Percentiles rank a stretch among this genome's conserved stretches.
phyloP scores from a whole-genome alignment of 2,329 filamentous ascomycete genomes.

The Colletotrichum orbiculare region DNA sequence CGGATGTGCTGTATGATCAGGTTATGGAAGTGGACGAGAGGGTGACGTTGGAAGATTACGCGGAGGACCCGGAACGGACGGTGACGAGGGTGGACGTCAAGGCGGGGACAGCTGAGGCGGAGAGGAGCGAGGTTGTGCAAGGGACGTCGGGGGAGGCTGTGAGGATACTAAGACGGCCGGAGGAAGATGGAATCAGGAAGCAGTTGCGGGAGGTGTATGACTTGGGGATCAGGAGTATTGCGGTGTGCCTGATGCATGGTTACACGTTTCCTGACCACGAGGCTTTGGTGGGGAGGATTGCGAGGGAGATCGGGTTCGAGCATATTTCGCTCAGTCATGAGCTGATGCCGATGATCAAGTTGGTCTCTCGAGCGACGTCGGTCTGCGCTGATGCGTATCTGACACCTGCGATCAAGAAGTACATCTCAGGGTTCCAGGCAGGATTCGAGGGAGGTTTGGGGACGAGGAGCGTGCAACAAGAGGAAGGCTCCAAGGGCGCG shows the following conservation, averaged over 20 bases:
- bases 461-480: slow-evolving; percentile 76
- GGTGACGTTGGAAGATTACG: slow-evolving; percentile 91
- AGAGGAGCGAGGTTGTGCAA: slow-evolving; percentile 69
- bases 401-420: slow-evolving; percentile 82
- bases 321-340: slow-evolving; percentile 86
- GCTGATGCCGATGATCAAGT: slow-evolving; percentile 86
- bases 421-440: slow-evolving; percentile 77
- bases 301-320: slow-evolving; percentile 81
- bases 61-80: slow-evolving; percentile 80
- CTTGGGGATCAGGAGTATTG: slow-evolving; percentile 80
- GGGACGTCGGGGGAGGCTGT: slow-evolving; percentile 77
- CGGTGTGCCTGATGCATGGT: slow-evolving; percentile 91
- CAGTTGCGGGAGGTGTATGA: slow-evolving; percentile 73
- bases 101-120: slow-evolving; percentile 58
- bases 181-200: slow-evolving; percentile 58
- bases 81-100: slow-evolving; percentile 65
- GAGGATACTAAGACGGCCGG: slow-evolving; percentile 70
- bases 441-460: slow-evolving; percentile 87
- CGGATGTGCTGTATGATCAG: slow-evolving; percentile 85
- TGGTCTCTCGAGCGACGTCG: slow-evolving; percentile 79
- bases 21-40: slow-evolving; percentile 93
- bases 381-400: slow-evolving; percentile 85
- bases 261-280: slow-evolving; percentile 94
- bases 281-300: slow-evolving; percentile 78
- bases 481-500: slow-evolving; percentile 73